Conservation (phyloP, 1,284 basidiomycete species). For the Vanrija pseudolonga region DNA sequence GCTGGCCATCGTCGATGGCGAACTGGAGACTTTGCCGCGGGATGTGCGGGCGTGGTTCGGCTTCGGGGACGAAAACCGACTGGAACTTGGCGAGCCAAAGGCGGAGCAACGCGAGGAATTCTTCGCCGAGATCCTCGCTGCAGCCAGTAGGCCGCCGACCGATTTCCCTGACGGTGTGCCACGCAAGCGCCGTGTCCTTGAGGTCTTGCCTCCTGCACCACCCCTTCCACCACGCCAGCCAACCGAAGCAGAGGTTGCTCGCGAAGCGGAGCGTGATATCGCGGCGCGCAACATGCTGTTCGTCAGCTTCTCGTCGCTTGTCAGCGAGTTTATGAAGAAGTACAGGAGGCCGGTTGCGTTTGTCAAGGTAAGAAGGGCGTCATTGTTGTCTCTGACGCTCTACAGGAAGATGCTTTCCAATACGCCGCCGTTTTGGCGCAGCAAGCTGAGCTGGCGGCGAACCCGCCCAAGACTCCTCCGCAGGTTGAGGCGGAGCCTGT, state of each 20-base stretch:
- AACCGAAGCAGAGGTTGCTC: slow-evolving; percentile 74
- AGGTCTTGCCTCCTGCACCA: slow-evolving; percentile 81
- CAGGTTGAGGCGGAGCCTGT: not conserved
- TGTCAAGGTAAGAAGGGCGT: slow-evolving; percentile 61
- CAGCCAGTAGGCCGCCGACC: slow-evolving; percentile 71
- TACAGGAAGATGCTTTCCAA: slow-evolving; percentile 25
- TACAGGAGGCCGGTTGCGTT: slow-evolving; percentile 85
- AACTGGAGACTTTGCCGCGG: slow-evolving; percentile 64
- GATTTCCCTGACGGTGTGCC: slow-evolving; percentile 88
- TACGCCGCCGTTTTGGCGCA: slow-evolving; percentile 13
- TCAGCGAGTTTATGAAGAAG: slow-evolving; percentile 86
- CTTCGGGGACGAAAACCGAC: slow-evolving; percentile 65
- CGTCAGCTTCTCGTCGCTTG: slow-evolving; percentile 77
- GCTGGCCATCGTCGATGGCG: slow-evolving; percentile 80
- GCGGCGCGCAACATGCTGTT: slow-evolving; percentile 77
- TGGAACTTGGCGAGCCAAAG: slow-evolving; percentile 60
- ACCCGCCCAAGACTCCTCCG: not conserved
- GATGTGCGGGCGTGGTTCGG: slow-evolving; percentile 96
- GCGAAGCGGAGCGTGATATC: slow-evolving; percentile 78
- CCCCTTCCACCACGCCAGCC: slow-evolving; percentile 81
- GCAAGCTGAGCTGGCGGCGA: slow-evolving; percentile 15
- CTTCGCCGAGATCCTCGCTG: slow-evolving; percentile 68
- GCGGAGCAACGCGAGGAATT: slow-evolving; percentile 65
- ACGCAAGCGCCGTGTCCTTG: slow-evolving; percentile 76
- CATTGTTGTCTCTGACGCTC: not conserved